phyloP scores from a whole-genome alignment of 495 filamentous ascomycete species.

The Symbiotaphrina buchneri region DNA sequence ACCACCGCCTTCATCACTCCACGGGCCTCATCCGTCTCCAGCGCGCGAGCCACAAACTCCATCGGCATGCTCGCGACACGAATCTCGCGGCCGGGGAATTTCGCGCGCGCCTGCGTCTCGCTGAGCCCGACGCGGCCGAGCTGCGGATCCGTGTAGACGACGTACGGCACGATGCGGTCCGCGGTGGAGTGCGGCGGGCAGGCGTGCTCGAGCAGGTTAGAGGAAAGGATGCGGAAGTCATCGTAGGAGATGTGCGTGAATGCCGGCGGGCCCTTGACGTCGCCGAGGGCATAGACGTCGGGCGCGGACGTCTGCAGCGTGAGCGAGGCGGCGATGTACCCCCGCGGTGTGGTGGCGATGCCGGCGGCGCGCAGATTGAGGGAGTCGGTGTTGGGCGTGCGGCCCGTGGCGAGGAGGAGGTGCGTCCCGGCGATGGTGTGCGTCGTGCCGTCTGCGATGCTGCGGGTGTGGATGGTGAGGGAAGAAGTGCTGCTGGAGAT shows the following conservation, averaged over 20 bases:
- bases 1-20: slow-evolving; percentile 29
- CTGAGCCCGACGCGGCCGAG: slow-evolving; percentile 24
- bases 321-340: slow-evolving; percentile 18
- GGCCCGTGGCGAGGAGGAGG: slow-evolving; percentile 22
- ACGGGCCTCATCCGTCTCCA: slow-evolving; percentile 25
- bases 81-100: slow-evolving; percentile 10
- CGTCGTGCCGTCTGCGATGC: slow-evolving; percentile 5
- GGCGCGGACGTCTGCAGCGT: slow-evolving; percentile 16
- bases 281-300: slow-evolving; percentile 23
- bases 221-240: slow-evolving; percentile 25
- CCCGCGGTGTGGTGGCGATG: slow-evolving; percentile 12
- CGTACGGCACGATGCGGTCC: slow-evolving; percentile 21
- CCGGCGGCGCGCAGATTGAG: slow-evolving; percentile 14
- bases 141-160: slow-evolving; percentile 28
- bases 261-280: slow-evolving; percentile 25
- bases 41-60: slow-evolving; percentile 22
- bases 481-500: slow-evolving; percentile 4
- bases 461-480: slow-evolving; percentile 4
- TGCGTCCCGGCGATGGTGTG: slow-evolving; percentile 15
- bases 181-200: slow-evolving; percentile 6
- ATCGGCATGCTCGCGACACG: slow-evolving; percentile 25
- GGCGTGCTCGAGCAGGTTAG: slow-evolving; percentile 12
- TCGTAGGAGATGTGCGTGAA: slow-evolving; percentile 33
- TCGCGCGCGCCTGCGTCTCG: slow-evolving; percentile 12
- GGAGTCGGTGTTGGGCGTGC: slow-evolving; percentile 20